phyloP scores from a whole-genome alignment of 2,329 filamentous ascomycete genomes.

The Alternaria ethzedia region DNA sequence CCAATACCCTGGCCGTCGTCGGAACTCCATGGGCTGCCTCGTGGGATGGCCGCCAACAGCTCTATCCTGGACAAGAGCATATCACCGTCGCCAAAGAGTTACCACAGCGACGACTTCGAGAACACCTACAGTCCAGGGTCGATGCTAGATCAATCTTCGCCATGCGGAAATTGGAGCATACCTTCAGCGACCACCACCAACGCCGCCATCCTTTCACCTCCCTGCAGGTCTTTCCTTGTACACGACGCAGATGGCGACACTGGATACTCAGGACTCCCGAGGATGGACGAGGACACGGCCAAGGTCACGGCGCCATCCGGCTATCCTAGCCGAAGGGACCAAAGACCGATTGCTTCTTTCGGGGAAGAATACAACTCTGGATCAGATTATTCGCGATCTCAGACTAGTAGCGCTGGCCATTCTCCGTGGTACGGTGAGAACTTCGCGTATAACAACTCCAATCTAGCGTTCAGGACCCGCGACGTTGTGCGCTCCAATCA shows the following conservation, averaged over 20 bases:
- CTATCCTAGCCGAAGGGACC: background rate
- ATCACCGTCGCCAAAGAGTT: constrained; percentile 30
- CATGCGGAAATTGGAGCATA: constrained; percentile 7
- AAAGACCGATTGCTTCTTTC: background rate
- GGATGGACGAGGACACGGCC: background rate
- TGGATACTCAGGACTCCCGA: background rate
- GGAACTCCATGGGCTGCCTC: background rate
- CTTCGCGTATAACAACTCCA: background rate
- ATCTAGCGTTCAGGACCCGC: background rate
- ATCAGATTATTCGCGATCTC: constrained; percentile 15
- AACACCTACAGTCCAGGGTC: constrained; percentile 13
- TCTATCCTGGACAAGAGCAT: constrained; percentile 17
- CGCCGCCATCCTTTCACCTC: background rate
- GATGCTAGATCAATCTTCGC: constrained; percentile 4
- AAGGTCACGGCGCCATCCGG: background rate
- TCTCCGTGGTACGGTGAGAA: constrained; percentile 14
- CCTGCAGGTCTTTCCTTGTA: background rate
- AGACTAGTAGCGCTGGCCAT: constrained; percentile 8
- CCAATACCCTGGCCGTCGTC: constrained; percentile 3
- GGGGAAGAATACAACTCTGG: background rate
- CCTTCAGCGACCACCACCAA: background rate
- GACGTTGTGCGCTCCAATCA: background rate
- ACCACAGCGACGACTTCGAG: constrained; percentile 20
- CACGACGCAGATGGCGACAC: background rate
- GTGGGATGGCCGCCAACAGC: background rate